Percentiles rank a stretch among this genome's conserved stretches.
These are phyloP conservation scores for Platismatia glauca DNA, from an alignment of 495 filamentous ascomycete species.

Conservation along the genomic window DNA sequence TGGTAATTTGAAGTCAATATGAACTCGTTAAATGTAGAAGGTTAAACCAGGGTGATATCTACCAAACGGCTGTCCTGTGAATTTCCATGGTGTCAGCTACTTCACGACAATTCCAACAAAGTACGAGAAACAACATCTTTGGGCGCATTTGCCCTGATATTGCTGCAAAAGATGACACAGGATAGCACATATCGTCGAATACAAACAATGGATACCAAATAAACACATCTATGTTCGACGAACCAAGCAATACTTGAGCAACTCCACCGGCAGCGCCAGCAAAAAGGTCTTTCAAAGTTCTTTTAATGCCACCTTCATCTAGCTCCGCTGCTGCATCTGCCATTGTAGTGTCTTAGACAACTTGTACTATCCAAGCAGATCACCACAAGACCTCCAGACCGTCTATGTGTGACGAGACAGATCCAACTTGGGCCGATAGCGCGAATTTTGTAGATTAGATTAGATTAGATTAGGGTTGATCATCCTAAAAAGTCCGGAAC, in stretches of 20 bases:
- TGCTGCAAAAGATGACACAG: neutral
- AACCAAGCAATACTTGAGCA: slow-evolving; percentile 91
- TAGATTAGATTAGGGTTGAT: neutral
- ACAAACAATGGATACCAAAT: neutral
- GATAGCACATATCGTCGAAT: no score
- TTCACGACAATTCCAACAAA: neutral
- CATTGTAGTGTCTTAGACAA: neutral
- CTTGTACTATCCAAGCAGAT: neutral
- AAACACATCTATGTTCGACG: slow-evolving; percentile 26
- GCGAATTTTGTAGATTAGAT: neutral
- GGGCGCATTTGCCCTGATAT: neutral
- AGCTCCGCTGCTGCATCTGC: slow-evolving; percentile 21
- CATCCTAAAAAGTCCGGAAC: neutral
- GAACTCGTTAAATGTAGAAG: neutral
- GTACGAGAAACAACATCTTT: neutral
- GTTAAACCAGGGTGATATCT: slow-evolving; percentile 15
- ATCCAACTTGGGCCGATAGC: neutral
- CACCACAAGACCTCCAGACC: no score
- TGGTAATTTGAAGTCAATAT: slow-evolving; percentile 18
- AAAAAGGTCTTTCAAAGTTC: slow-evolving; percentile 84
- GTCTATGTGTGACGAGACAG: neutral
- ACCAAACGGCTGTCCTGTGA: slow-evolving; percentile 85
- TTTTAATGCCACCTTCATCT: slow-evolving; percentile 32
- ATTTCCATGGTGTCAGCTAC: neutral
- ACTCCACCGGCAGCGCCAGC: slow-evolving; percentile 86